Evolutionary conservation across 2,329 filamentous ascomycete species (phyloP).

Genomic region (Alternaria atra): DNA sequence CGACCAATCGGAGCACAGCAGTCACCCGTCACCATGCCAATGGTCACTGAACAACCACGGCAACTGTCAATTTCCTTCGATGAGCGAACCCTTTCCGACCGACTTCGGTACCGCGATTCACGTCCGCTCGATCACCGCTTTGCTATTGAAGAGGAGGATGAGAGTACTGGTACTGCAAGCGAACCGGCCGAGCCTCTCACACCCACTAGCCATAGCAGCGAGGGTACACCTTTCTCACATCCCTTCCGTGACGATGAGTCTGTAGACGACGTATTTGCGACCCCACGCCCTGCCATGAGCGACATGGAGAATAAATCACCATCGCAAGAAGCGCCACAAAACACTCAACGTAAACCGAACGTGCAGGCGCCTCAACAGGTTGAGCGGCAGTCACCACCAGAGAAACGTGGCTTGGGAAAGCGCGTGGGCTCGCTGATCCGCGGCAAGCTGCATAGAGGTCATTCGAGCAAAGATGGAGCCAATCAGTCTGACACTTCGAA

Average conservation of each 20-base stretch:
- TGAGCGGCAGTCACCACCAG: slow-evolving; percentile 24
- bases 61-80: slow-evolving; percentile 32
- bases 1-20: slow-evolving; percentile 21
- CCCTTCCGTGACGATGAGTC: slow-evolving; percentile 42
- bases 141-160: slow-evolving; percentile 51
- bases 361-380: slow-evolving; percentile 7
- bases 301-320: slow-evolving; percentile 14
- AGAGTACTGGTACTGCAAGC: slow-evolving; percentile 51
- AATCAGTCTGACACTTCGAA: slow-evolving; percentile 9
- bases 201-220: slow-evolving; percentile 49
- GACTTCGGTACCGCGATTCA: slow-evolving; percentile 38
- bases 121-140: slow-evolving; percentile 37
- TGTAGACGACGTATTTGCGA: slow-evolving; percentile 29
- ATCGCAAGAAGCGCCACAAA: slow-evolving; percentile 8
- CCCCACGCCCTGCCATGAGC: slow-evolving; percentile 21
- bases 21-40: slow-evolving; percentile 33
- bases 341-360: background rate
- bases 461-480: slow-evolving; percentile 15
- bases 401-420: slow-evolving; percentile 42
- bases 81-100: slow-evolving; percentile 31
- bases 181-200: slow-evolving; percentile 52
- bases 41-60: slow-evolving; percentile 25
- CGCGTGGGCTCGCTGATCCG: slow-evolving; percentile 47
- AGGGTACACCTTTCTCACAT: slow-evolving; percentile 38
- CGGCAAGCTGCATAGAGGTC: slow-evolving; percentile 31